Base-by-base conservation (phyloP, 805 yeast species). In the Myxozyma neglecta region DNA sequence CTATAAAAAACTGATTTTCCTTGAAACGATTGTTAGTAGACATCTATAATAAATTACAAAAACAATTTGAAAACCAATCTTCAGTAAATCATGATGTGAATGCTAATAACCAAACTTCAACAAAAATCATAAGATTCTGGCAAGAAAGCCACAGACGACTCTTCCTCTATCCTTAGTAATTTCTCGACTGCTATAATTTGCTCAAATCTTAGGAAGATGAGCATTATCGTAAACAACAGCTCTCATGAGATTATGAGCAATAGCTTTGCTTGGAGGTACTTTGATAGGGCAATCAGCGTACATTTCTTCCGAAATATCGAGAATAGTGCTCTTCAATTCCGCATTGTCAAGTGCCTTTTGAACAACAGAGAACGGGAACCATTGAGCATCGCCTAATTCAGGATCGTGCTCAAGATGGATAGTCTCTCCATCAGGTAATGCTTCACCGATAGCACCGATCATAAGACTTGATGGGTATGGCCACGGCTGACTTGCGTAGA, bases 401-500 rank as follows among this genome's bases (percentile, higher is more conserved):
- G 89, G 85, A 73, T 93, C 99, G 72, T 90, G 90, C 13, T 85
- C 89, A 56, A 90, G 77, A 70, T 86, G 78, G 65, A 92, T 86
- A 9, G 70, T 37, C 70, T 88, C 93, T 69, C 86, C 85, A 4
- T 69, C 73, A 66, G 87, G 83, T 70, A 85, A 82, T 1, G 87
- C 87, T n/a, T 90, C 94, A 39, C 82, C 97, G 57, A 91, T 73
- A 73, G 97, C 92, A 9, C 98, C 98, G 68, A 93, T 82, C 98
- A 93, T 93, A 69, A 93, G 75, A 72, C 87, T 90, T 0, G 90
- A 91, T 1, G 98, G 98, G 74, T 86, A 93, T 16, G 99, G 99
- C 99, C 99, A 93, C 3, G 99, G 98, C 75, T 93, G 98, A 11
- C 94, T 83, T 69, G 85, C 79, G 24, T 87, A 75, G 56, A 93